Evolutionary conservation across 805 yeast genomes (phyloP), one percentile per base, ranked within the genome.

Genomic region (Wickerhamiella vanderwaltii): DNA sequence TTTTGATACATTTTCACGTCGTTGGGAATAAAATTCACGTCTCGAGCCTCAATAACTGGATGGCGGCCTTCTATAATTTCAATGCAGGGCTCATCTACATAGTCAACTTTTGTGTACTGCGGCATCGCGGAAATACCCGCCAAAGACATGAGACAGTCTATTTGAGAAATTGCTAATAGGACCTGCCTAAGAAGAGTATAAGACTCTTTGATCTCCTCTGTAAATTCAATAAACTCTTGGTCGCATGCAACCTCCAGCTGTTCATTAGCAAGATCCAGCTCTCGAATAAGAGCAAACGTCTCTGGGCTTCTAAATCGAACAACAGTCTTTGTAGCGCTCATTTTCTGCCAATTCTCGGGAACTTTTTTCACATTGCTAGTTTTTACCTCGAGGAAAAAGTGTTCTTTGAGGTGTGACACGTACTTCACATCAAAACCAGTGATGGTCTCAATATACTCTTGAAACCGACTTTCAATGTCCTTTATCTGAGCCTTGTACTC

Each of bases 341-440:
- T 71, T 50, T 83, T 79, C 9, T 79, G 61, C 95, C 95, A 88
- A 39, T 73, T 75, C 2, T 63, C 51, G 0, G 97, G 97, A 1
- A 87, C 59, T 1, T 62, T 58, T 32, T 71, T 72, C 1, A 70
- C 64, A 33, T 72, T 72, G 9, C 70, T 60, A 47, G 77, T 76
- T 33, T 84, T 63, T 0, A 88, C 77, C 52, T 87, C 95, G 17
- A 91, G 68, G 36, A 87, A 62, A 53, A 78, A 81, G 2, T 84
- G 79, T 16, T 79, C 81, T 40, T 75, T 77, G 39, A 71, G 67
- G 42, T 72, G 75, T 11, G 76, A 68, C 20, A 66, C 63, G 51
- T 65, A 85, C 16, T 68, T 62, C 41, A 80, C 54, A 29, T 87
- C 81, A 22, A 83, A 63, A 22, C 68, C 69, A 0, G 66, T 36